Base-by-base conservation (phyloP, 495 filamentous ascomycete species). In the Penicillium nucicola region DNA sequence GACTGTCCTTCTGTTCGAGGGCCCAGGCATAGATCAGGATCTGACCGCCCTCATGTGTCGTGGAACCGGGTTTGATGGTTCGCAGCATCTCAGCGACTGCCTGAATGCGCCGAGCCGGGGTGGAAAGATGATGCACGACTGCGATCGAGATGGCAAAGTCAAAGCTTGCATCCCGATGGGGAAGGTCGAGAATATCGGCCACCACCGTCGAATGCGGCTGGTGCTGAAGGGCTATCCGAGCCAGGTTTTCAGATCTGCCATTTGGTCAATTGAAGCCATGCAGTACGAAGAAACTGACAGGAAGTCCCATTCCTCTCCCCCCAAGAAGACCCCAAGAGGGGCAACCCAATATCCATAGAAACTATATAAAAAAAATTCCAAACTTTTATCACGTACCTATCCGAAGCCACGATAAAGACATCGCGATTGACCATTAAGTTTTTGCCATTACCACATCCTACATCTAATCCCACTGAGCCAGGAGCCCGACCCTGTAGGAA, bases 61-160 rank as follows among this genome's bases (percentile, higher is more conserved):
- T 58, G 15, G 60, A 64, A 17, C 65, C 45, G 14, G 64, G 70
- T 52, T 69, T 81, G 52, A 96, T 74, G 41, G 83, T 83, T 45
- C 81, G 78, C 57, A 97, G 74, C 23, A 96, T 83, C 31, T 81
- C 78, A 35, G 77, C 74, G 41, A 97, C 78, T 12, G 88, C 89
- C 55, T 87, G 80, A 43, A 88, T 70, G 50, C 93, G 79, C 57
- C 93, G 77, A 48, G 75, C 78, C 22, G 77, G 74, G n/a, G 90
- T 96, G 11, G 90, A 95, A 48, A 98, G 75, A 75, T 98, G 93
- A 66, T 98, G 93, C 28, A 98, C 70, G 35, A 98, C 92, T 23
- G 93, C 93, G 55, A 98, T 90, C 57, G 88, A 93, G 48, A 98
- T 92, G 22, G 84, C 93, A 65, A 98, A 98, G 68, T 97, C 93